A percentile compares a stretch with the other conserved stretches of the same genome.
Evolutionary conservation across 2,329 filamentous ascomycete genomes (phyloP).

Genomic region (Arthrocladium fulminans): DNA sequence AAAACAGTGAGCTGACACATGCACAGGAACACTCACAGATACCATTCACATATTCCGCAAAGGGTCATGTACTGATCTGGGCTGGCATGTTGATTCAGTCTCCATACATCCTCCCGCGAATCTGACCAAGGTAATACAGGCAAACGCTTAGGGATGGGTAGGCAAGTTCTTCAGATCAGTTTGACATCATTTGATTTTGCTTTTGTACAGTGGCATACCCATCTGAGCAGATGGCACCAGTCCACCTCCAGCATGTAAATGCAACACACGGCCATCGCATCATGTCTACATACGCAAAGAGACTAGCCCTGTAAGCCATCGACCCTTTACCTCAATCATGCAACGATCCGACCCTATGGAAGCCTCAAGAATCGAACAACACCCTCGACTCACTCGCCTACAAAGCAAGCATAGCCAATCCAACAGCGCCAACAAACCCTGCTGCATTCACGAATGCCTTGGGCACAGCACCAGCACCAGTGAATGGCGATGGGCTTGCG

Average conservation of each 20-base stretch:
- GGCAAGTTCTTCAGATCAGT: too few species aligned
- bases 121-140: not conserved
- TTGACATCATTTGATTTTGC: too few species aligned
- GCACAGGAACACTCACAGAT: not conserved
- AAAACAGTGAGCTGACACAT: not conserved
- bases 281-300: not conserved
- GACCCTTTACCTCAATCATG: too few species aligned
- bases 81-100: slow-evolving; percentile 11
- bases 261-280: not conserved
- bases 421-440: slow-evolving; percentile 15
- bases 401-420: slow-evolving; percentile 15
- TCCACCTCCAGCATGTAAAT: not conserved
- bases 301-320: too few species aligned
- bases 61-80: slow-evolving; percentile 11
- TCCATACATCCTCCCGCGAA: not conserved
- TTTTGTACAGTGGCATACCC: not conserved
- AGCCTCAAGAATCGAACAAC: not conserved
- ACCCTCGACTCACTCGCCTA: slow-evolving; percentile 5
- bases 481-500: slow-evolving; percentile 9
- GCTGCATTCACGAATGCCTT: slow-evolving; percentile 13
- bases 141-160: slow-evolving; percentile 16
- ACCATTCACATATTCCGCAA: slow-evolving; percentile 1
- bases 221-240: not conserved
- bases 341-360: not conserved
- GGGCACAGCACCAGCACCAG: slow-evolving; percentile 12